Percentiles rank a stretch among this genome's conserved stretches.
phyloP scores from a whole-genome alignment of 2,329 filamentous ascomycete genomes.

The Penicillium sp. region DNA sequence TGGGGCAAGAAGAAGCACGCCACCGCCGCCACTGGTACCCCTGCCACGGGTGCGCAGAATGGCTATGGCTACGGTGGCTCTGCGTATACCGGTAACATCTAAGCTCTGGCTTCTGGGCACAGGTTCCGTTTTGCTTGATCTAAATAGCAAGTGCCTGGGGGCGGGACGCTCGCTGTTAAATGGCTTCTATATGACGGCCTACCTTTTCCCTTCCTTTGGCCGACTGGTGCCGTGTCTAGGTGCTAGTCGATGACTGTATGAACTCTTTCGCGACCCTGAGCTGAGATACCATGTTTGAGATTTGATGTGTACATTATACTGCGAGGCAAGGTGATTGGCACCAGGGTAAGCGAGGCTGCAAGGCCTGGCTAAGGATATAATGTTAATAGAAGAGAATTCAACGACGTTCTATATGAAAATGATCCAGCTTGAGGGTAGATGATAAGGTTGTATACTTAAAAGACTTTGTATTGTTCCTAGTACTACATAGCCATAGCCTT shows the following conservation, averaged over 20 bases:
- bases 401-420: background rate
- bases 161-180: background rate
- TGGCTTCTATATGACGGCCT: background rate
- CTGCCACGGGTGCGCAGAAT: slow-evolving; percentile 11
- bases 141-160: background rate
- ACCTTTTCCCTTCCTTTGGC: background rate
- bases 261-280: slow-evolving; percentile 12
- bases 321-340: background rate
- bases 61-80: slow-evolving; percentile 36
- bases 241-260: slow-evolving; percentile 23
- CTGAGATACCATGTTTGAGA: slow-evolving; percentile 26
- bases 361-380: background rate
- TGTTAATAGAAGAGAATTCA: background rate
- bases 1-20: slow-evolving; percentile 28
- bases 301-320: slow-evolving; percentile 12
- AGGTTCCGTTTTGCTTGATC: background rate
- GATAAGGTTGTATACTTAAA: background rate
- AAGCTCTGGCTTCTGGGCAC: slow-evolving; percentile 3
- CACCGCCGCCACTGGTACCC: background rate
- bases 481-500: slow-evolving; percentile 3
- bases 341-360: background rate
- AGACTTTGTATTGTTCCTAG: slow-evolving; percentile 9
- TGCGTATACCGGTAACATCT: slow-evolving; percentile 37
- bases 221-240: background rate
- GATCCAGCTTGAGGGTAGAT: too few relatives aligned